phyloP scores from a whole-genome alignment of 1,139 yeast genomes.

The Hansenula lynferdii region DNA sequence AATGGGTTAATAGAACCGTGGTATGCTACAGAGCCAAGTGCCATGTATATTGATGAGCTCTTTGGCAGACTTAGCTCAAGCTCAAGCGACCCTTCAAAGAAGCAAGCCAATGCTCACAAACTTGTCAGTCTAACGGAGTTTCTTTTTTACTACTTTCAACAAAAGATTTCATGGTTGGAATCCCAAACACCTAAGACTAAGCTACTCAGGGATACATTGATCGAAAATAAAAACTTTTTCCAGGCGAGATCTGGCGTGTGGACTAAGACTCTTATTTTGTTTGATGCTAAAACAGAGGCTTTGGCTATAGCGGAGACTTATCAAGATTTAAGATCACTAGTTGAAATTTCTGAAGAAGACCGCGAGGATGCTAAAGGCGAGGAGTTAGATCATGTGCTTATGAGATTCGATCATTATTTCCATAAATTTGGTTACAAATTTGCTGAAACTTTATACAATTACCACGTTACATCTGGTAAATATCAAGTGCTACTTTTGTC shows the following conservation, averaged over 20 bases:
- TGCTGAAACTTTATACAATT: slow-evolving; percentile 60
- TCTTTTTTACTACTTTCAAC: slow-evolving; percentile 30
- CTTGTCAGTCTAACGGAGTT: slow-evolving; percentile 28
- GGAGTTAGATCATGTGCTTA: slow-evolving; percentile 25
- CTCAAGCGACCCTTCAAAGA: slow-evolving; percentile 3
- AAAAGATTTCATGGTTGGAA: slow-evolving; percentile 27
- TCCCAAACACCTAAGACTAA: slow-evolving; percentile 21
- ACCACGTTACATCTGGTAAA: slow-evolving; percentile 51
- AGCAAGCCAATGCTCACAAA: slow-evolving; percentile 12
- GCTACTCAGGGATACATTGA: slow-evolving; percentile 18
- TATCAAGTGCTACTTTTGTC: slow-evolving; percentile 50
- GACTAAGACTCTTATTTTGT: slow-evolving; percentile 48
- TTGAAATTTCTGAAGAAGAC: slow-evolving; percentile 56
- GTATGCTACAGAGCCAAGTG: slow-evolving; percentile 24
- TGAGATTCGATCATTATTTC: slow-evolving; percentile 49
- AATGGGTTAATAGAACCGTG: slow-evolving; percentile 27
- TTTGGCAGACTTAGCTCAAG: slow-evolving; percentile 24
- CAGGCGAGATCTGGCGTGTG: slow-evolving; percentile 36
- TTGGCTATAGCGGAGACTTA: slow-evolving; percentile 60
- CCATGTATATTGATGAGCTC: slow-evolving; percentile 20
- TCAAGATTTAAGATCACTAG: slow-evolving; percentile 61
- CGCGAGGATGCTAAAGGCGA: slow-evolving; percentile 31
- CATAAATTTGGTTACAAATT: slow-evolving; percentile 62
- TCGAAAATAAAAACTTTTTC: slow-evolving; percentile 19
- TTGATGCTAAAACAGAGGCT: slow-evolving; percentile 48